Conservation (phyloP, 495 filamentous ascomycete species). For the Hamigera avellanea region DNA sequence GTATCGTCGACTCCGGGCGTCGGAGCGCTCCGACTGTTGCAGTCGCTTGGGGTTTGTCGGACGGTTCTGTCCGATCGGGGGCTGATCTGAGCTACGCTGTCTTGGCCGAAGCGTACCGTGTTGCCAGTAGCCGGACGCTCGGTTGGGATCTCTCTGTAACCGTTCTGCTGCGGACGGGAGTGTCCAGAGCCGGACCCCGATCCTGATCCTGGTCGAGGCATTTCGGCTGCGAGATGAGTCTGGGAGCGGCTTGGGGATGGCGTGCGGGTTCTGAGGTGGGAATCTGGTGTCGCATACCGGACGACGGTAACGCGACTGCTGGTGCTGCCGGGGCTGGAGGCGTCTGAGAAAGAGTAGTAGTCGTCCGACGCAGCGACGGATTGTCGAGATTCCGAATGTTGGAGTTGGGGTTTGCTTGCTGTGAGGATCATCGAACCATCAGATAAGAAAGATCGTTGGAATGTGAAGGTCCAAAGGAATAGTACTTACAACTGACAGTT, state of each 20-base stretch:
- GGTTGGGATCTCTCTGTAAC: conserved; percentile 10
- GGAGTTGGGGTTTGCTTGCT: conserved; percentile 44
- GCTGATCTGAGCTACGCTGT: conserved; percentile 17
- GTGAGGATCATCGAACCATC: conserved; percentile 4
- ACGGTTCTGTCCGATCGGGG: conserved; percentile 18
- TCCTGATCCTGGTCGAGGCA: conserved; percentile 8
- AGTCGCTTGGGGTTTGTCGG: conserved; percentile 21
- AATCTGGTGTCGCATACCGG: conserved; percentile 40
- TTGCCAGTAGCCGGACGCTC: conserved; percentile 16
- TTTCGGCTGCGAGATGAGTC: conserved; percentile 13
- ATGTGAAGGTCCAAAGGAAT: neutral
- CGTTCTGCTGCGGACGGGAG: neutral
- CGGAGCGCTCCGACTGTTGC: conserved; percentile 26
- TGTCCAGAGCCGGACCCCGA: conserved; percentile 9
- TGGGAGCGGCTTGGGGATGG: conserved; percentile 19
- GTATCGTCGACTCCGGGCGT: conserved; percentile 57
- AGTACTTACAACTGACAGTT: conserved; percentile 19
- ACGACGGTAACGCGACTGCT: conserved; percentile 37
- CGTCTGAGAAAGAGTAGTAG: conserved; percentile 52
- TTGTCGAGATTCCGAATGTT: conserved; percentile 42
- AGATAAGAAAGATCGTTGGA: neutral
- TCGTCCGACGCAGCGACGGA: conserved; percentile 56
- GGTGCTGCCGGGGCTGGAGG: conserved; percentile 34
- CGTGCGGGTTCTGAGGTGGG: conserved; percentile 23
- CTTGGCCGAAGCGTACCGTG: conserved; percentile 26